These are phyloP conservation scores for Fusarium nurragi DNA, from an alignment of 2,329 filamentous ascomycete species.

Conservation along the genomic window DNA sequence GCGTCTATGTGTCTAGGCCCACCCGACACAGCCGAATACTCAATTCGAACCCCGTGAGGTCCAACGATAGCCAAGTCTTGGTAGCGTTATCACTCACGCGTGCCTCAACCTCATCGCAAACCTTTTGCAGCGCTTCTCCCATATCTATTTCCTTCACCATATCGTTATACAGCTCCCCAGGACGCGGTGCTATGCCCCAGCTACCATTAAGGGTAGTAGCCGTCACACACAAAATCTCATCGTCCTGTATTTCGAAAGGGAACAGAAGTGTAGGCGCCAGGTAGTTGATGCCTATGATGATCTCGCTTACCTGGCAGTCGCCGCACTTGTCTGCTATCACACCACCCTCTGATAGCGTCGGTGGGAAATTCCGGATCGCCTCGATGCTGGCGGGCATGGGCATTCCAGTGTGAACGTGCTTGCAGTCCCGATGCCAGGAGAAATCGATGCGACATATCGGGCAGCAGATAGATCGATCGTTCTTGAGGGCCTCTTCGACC, in stretches of 20 bases:
- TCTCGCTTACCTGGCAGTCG: not conserved
- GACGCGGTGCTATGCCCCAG: not conserved
- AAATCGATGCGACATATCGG: slow-evolving; percentile 11
- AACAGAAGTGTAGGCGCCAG: not conserved
- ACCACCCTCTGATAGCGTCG: not conserved
- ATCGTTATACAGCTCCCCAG: not conserved
- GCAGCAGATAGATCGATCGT: not conserved
- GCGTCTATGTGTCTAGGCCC: not conserved
- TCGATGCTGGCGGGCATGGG: slow-evolving; percentile 6
- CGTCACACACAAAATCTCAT: not conserved
- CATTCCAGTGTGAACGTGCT: slow-evolving; percentile 1
- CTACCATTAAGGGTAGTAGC: not conserved
- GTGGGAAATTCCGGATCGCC: not conserved
- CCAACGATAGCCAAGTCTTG: slow-evolving; percentile 5
- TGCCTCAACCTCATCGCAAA: not conserved
- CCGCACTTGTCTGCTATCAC: slow-evolving; percentile 10
- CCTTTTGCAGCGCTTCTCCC: not conserved
- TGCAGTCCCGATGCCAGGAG: not conserved
- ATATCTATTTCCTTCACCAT: not conserved
- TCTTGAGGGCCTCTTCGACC: not conserved
- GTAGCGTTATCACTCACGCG: not conserved
- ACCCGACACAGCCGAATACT: not conserved
- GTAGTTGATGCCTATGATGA: not conserved
- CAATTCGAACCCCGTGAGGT: slow-evolving; percentile 1
- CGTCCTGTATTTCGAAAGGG: not conserved